Base-by-base conservation (phyloP, 2,329 filamentous ascomycete species). In the Chrysoporthe austroafricana region DNA sequence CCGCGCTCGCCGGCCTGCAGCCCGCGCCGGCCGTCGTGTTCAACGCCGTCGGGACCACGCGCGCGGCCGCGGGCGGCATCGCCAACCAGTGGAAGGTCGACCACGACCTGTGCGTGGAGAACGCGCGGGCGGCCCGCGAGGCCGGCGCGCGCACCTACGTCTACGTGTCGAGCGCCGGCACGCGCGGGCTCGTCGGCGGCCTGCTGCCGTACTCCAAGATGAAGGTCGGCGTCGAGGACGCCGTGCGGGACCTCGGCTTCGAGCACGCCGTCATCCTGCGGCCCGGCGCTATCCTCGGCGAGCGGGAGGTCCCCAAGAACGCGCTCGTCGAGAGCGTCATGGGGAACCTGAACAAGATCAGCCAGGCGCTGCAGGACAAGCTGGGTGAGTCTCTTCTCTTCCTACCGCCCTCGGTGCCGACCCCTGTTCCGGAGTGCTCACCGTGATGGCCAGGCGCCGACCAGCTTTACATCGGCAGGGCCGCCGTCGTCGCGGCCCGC, bases 141-240 rank as follows among this genome's bases (percentile, higher is more conserved):
- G 87, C 89, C 0, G 93, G 93, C 46, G 86, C 88, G 13, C 88
- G 88, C 72, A 90, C 90, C 1, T 96, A 91, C 75, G 89, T 97
- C 32, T 89, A 96, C 71, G 85, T 97, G 66, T 94, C 91, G 0
- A 84, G 85, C 32, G 80, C 74, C 0, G 85, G 85, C 66, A 85
- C 81, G 1, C 78, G 82, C 26, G 75, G 81, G 16, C 36, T 84
- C 50, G 42, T 80, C 43, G 62, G 72, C 56, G 60, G 79, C 78
- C 62, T 83, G 81, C n/a, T 86, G 76, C 80, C 83, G 74, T 79
- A 85, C 79, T 70, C 87, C 81, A 71, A 82, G 77, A 96, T 97
- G 92, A 97, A 97, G 83, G 89, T 88, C 34, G 92, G 96, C 73
- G 88, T 97, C 52, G 95, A 98, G 77, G 91, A 96, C 44, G 83